Percentiles rank a stretch among this genome's conserved stretches.
These are phyloP conservation scores for Xylaria sp. DNA, from an alignment of 2,329 filamentous ascomycete genomes.

Conservation along the genomic window DNA sequence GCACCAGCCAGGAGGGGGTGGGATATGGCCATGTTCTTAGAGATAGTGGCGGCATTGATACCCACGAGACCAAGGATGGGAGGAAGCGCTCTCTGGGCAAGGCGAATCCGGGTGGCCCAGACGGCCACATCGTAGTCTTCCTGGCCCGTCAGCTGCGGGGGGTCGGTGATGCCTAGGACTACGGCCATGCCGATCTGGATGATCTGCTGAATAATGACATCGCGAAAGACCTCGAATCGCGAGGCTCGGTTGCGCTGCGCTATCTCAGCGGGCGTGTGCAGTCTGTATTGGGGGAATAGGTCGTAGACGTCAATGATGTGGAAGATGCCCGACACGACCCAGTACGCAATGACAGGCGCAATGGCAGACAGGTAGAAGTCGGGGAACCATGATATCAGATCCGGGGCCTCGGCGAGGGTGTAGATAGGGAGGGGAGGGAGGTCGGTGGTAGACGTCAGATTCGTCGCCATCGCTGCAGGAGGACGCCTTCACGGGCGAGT, in stretches of 20 bases:
- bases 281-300: conserved; percentile 87
- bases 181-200: conserved; percentile 82
- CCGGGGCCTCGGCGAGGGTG: conserved; percentile 73
- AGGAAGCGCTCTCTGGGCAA: conserved; percentile 83
- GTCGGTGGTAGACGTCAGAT: conserved; percentile 65
- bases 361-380: conserved; percentile 83
- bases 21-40: conserved; percentile 76
- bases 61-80: conserved; percentile 75
- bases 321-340: conserved; percentile 85
- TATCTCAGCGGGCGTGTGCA: conserved; percentile 95
- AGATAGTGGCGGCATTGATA: conserved; percentile 78
- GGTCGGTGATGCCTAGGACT: conserved; percentile 76
- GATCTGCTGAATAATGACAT: conserved; percentile 90
- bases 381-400: conserved; percentile 79
- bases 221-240: conserved; percentile 84
- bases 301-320: conserved; percentile 88
- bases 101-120: conserved; percentile 84
- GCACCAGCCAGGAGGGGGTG: conserved; percentile 80
- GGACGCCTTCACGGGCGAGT: not conserved
- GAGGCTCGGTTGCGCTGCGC: conserved; percentile 86
- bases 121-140: conserved; percentile 88
- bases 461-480: conserved; percentile 54
- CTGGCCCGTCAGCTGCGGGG: conserved; percentile 76
- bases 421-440: conserved; percentile 90
- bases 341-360: conserved; percentile 85